Percentiles rank a stretch among this genome's conserved stretches.
Evolutionary conservation across 1,139 yeast species (phyloP).

Genomic region (Lodderomyces theae): DNA sequence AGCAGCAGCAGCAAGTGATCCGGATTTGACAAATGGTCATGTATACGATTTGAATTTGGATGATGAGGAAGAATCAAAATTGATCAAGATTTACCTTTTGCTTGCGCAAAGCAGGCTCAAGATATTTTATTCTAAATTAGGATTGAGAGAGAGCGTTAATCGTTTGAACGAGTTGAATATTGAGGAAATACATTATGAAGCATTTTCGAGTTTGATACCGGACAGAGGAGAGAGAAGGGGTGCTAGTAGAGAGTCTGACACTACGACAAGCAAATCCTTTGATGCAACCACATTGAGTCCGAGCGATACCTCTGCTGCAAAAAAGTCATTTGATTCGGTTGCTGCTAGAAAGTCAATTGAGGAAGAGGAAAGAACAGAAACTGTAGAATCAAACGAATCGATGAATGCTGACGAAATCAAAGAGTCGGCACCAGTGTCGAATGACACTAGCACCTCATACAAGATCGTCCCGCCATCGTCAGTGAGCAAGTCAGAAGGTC

Average conservation of each 20-base stretch:
- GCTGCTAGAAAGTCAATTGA: not conserved
- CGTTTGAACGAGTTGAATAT: slow-evolving; percentile 30
- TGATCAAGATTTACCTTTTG: slow-evolving; percentile 26
- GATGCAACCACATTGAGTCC: not conserved
- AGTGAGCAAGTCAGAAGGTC: not conserved
- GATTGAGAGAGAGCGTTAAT: slow-evolving; percentile 50
- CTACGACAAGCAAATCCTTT: not conserved
- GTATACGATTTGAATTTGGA: slow-evolving; percentile 16
- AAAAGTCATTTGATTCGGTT: not conserved
- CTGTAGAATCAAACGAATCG: not conserved
- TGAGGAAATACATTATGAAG: slow-evolving; percentile 26
- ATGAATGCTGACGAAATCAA: not conserved
- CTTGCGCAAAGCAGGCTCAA: slow-evolving; percentile 35
- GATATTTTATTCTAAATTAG: slow-evolving; percentile 83
- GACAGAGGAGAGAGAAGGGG: slow-evolving; percentile 4
- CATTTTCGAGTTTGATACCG: slow-evolving; percentile 17
- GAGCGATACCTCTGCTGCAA: not conserved
- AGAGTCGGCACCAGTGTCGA: not conserved
- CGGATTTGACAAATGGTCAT: slow-evolving; percentile 14
- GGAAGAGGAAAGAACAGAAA: not conserved
- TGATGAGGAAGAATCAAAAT: slow-evolving; percentile 22
- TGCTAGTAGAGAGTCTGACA: not conserved
- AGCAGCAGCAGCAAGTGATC: slow-evolving; percentile 6
- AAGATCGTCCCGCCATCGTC: not conserved
- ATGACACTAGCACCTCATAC: not conserved